A percentile compares a stretch with the other conserved stretches of the same genome.
Conservation (phyloP, 371 early-diverging fungal genomes). For the Mucor circinelloides region DNA sequence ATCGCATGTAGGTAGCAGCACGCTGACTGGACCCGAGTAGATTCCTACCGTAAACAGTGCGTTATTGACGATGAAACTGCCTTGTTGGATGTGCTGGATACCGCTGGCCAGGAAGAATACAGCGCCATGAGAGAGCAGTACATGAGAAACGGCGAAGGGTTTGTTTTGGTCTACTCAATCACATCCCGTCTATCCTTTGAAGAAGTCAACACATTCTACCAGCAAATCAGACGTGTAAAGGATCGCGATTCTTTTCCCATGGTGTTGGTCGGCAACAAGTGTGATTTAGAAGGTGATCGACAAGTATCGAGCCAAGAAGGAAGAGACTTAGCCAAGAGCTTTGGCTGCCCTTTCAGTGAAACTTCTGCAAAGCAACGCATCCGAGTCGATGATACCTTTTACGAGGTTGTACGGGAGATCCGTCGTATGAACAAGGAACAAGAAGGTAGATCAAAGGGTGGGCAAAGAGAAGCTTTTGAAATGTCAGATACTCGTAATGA, state of each 20-base stretch:
- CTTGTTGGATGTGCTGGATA: conserved; percentile 90
- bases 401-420: conserved; percentile 84
- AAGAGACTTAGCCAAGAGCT: conserved; percentile 28
- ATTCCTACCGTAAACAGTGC: conserved; percentile 91
- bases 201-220: conserved; percentile 77
- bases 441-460: conserved; percentile 28
- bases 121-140: conserved; percentile 80
- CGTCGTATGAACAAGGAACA: conserved; percentile 70
- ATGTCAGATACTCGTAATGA: conserved; percentile 15
- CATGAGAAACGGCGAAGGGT: conserved; percentile 90
- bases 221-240: conserved; percentile 83
- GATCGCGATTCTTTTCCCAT: conserved; percentile 76
- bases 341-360: conserved; percentile 30
- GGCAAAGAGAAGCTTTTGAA: conserved; percentile 24
- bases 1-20: no score
- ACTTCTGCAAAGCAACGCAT: conserved; percentile 75
- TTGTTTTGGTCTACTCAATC: conserved; percentile 81
- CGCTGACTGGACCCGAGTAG: conserved; percentile 31
- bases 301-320: conserved; percentile 53
- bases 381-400: conserved; percentile 91
- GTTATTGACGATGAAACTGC: conserved; percentile 84
- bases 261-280: conserved; percentile 71
- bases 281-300: conserved; percentile 56
- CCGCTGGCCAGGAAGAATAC: conserved; percentile 94
- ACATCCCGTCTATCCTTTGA: conserved; percentile 77